Evolutionary conservation across 2,329 filamentous ascomycete species (phyloP).

Genomic region (Alternaria sp.): DNA sequence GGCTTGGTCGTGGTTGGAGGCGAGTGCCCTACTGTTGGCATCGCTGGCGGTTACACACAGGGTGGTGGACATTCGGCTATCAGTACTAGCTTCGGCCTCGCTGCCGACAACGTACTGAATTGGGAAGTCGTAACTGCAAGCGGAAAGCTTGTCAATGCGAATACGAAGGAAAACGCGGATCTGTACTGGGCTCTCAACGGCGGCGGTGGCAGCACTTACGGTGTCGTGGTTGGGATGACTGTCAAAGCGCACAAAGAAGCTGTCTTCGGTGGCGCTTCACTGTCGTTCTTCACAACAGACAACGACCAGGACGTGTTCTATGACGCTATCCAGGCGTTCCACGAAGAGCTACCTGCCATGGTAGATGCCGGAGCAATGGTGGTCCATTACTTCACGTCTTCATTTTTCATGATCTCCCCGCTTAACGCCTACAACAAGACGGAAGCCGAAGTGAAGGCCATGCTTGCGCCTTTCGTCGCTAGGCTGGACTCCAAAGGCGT

Average conservation of each 20-base stretch:
- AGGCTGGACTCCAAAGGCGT: slow-evolving; percentile 17
- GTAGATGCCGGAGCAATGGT: slow-evolving; percentile 26
- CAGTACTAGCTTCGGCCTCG: slow-evolving; percentile 50
- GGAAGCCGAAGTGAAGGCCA: slow-evolving; percentile 15
- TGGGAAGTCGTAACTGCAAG: slow-evolving; percentile 32
- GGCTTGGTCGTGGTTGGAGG: slow-evolving; percentile 28
- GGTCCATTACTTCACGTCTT: slow-evolving; percentile 22
- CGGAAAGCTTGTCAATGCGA: slow-evolving; percentile 27
- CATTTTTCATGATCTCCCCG: slow-evolving; percentile 25
- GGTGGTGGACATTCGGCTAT: slow-evolving; percentile 61
- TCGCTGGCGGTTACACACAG: slow-evolving; percentile 38
- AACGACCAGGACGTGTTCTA: slow-evolving; percentile 21
- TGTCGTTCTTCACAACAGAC: slow-evolving; percentile 18
- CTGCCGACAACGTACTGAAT: slow-evolving; percentile 30
- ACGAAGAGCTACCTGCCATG: slow-evolving; percentile 26
- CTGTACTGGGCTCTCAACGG: slow-evolving; percentile 39
- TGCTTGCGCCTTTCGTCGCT: slow-evolving; percentile 24
- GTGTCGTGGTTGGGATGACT: slow-evolving; percentile 30
- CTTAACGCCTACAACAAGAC: slow-evolving; percentile 30
- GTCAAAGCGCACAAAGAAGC: slow-evolving; percentile 28
- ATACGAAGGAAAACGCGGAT: slow-evolving; percentile 21
- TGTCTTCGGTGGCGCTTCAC: slow-evolving; percentile 19
- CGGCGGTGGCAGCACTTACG: slow-evolving; percentile 36
- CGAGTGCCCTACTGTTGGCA: slow-evolving; percentile 54
- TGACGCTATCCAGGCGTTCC: slow-evolving; percentile 25